Percentiles rank a stretch among this genome's conserved stretches.
Evolutionary conservation across 2,329 filamentous ascomycete species (phyloP).

Genomic region (Trichoderma sp.): DNA sequence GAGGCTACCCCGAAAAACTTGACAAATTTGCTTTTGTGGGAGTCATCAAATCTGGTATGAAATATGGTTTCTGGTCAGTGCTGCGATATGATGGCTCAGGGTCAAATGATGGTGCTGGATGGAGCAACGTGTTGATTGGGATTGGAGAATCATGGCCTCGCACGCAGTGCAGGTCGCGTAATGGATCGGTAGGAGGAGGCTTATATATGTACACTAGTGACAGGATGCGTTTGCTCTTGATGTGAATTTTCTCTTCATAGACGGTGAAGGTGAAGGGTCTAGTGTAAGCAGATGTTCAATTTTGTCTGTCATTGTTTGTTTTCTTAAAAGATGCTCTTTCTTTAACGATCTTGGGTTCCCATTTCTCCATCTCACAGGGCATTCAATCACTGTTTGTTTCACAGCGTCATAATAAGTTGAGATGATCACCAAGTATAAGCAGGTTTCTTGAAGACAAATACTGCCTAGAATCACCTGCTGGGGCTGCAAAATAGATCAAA

Average conservation of each 20-base stretch:
- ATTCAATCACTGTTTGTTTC: no score
- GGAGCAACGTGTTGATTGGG: conserved; percentile 28
- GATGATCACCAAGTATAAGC: not conserved
- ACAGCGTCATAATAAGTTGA: not conserved
- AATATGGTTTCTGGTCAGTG: conserved; percentile 11
- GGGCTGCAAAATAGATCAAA: not conserved
- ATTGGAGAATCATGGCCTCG: conserved; percentile 28
- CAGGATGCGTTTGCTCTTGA: conserved; percentile 44
- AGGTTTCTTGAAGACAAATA: not conserved
- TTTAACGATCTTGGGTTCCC: not conserved
- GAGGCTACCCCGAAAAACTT: conserved; percentile 19
- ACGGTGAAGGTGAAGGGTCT: conserved; percentile 46
- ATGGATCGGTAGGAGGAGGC: conserved; percentile 33
- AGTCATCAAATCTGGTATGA: conserved; percentile 6
- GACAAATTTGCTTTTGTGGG: not conserved
- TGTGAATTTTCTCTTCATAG: conserved; percentile 50
- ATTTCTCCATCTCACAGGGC: not conserved
- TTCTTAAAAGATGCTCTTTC: not conserved
- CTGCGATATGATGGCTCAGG: conserved; percentile 1
- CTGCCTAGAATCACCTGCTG: not conserved
- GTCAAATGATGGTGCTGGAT: conserved; percentile 5
- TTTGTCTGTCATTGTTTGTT: conserved; percentile 26
- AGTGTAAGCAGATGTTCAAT: conserved; percentile 43
- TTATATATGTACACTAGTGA: conserved; percentile 55
- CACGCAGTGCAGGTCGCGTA: conserved; percentile 28